Percentiles rank a stretch among this genome's conserved stretches.
These are phyloP conservation scores for Symbiodinium natans DNA, from an alignment of 73 alveolate species.

Conservation along the genomic window DNA sequence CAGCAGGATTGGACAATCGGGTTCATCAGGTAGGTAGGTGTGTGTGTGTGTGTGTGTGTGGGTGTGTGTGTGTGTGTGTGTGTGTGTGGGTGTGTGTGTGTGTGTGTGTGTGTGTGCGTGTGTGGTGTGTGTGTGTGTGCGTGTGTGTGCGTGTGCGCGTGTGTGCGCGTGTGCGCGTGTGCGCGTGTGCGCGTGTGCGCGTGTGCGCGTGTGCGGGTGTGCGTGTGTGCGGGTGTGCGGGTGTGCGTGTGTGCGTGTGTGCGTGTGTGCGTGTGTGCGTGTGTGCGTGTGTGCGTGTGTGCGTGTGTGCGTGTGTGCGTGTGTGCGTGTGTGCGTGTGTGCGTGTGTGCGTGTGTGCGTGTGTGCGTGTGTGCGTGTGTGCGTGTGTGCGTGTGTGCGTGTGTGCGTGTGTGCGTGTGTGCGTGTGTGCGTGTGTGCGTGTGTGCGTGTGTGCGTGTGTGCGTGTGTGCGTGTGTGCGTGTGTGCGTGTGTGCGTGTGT, in stretches of 20 bases:
- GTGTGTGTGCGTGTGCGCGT: background rate
- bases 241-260: background rate
- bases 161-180: background rate
- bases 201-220: background rate
- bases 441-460: background rate
- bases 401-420: slow-evolving; percentile 24
- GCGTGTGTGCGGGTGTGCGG: slow-evolving; percentile 1
- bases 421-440: slow-evolving; percentile 18
- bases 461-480: background rate
- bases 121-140: too few relatives aligned
- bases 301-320: slow-evolving; percentile 18
- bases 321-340: slow-evolving; percentile 16
- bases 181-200: background rate
- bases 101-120: too few relatives aligned
- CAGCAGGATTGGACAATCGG: too few relatives aligned
- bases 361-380: slow-evolving; percentile 21
- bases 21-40: too few relatives aligned
- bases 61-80: too few relatives aligned
- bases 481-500: background rate
- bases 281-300: background rate
- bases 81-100: too few relatives aligned
- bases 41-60: too few relatives aligned
- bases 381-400: slow-evolving; percentile 31
- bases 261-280: slow-evolving; percentile 14
- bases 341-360: slow-evolving; percentile 31